These are phyloP conservation scores for Persicaria tinctoria DNA, from an alignment of 148 eudicot genomes.

Conservation along the genomic window DNA sequence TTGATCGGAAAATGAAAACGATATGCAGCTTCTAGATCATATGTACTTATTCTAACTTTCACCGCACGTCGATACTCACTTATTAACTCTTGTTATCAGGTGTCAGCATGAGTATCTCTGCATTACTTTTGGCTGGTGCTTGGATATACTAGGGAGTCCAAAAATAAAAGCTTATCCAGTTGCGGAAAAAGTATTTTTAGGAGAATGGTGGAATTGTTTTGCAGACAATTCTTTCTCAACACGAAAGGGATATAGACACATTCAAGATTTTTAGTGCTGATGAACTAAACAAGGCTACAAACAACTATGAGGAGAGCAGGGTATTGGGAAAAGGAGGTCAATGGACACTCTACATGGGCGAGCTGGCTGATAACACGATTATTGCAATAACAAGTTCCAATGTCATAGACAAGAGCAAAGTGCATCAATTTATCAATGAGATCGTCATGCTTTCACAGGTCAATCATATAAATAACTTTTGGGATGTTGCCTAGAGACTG, in stretches of 20 bases:
- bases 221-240: not conserved
- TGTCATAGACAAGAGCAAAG: not conserved
- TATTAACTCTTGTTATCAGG: not conserved
- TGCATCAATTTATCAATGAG: constrained; percentile 2
- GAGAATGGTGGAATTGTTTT: not conserved
- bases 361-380: not conserved
- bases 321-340: not conserved
- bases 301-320: not conserved
- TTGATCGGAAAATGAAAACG: too few species aligned
- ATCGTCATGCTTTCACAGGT: not conserved
- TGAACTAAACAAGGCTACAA: not conserved
- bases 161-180: not conserved
- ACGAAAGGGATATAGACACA: not conserved
- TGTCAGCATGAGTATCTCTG: not conserved
- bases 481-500: constrained; percentile 1
- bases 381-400: not conserved
- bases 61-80: too few species aligned
- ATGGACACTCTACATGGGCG: not conserved
- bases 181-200: not conserved
- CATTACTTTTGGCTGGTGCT: not conserved
- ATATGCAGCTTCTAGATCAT: too few species aligned
- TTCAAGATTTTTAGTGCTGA: not conserved
- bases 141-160: not conserved
- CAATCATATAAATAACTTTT: not conserved
- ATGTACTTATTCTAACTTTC: too few species aligned